Conservation (phyloP, 2,329 filamentous ascomycete genomes). For the Cadophora luteo-olivacea region DNA sequence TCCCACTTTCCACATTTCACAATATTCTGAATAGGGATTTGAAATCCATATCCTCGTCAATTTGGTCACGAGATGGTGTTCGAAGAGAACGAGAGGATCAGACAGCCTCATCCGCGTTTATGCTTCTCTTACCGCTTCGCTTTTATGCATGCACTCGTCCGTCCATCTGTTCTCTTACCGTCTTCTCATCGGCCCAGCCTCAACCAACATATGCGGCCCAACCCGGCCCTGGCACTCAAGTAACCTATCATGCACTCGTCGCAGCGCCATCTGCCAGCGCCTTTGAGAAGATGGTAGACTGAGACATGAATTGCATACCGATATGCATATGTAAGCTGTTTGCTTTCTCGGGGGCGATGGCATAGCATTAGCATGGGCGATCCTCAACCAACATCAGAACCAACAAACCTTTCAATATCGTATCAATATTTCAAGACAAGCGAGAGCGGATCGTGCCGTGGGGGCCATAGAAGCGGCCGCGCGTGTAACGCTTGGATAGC, state of each 20-base stretch:
- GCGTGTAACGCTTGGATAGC: not conserved
- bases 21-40: no score
- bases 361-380: not conserved
- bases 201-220: not conserved
- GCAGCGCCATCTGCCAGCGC: not conserved
- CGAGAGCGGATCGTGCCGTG: not conserved
- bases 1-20: not conserved
- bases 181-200: not conserved
- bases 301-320: conserved; percentile 15
- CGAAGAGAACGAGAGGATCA: not conserved
- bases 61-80: not conserved
- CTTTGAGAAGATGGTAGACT: not conserved
- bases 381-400: not conserved
- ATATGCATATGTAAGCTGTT: not conserved
- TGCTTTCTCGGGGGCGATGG: not conserved
- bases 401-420: not conserved
- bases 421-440: not conserved
- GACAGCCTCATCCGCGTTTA: conserved; percentile 15
- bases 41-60: not conserved
- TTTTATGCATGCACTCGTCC: not conserved
- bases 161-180: not conserved
- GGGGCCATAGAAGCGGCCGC: not conserved
- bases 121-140: conserved; percentile 11
- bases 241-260: not conserved
- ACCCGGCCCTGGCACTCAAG: not conserved